These are phyloP conservation scores for Tolypocladium pustulatum DNA, from an alignment of 2,329 filamentous ascomycete species.

Conservation along the genomic window DNA sequence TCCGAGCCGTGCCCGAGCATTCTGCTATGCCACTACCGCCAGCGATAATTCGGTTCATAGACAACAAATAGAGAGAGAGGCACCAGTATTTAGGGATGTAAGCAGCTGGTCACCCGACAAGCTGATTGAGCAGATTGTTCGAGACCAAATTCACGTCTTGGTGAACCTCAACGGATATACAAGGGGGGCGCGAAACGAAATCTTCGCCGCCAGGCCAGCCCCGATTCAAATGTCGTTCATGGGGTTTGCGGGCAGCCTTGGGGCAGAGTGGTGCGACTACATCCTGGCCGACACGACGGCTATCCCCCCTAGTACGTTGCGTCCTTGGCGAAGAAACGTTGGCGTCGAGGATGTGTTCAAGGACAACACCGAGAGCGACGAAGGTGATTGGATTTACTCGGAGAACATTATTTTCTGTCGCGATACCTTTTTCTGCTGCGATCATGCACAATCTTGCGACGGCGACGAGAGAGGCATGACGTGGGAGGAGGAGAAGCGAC, in stretches of 20 bases:
- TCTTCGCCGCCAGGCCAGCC: slow-evolving; percentile 88
- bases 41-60: slow-evolving; percentile 86
- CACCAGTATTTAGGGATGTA: slow-evolving; percentile 82
- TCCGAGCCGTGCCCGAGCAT: slow-evolving; percentile 61
- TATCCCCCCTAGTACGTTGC: slow-evolving; percentile 70
- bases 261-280: slow-evolving; percentile 98
- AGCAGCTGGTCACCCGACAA: slow-evolving; percentile 78
- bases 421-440: slow-evolving; percentile 96
- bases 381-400: slow-evolving; percentile 83
- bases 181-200: slow-evolving; percentile 88
- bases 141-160: slow-evolving; percentile 85
- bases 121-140: slow-evolving; percentile 74
- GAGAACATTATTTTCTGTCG: slow-evolving; percentile 94
- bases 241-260: slow-evolving; percentile 93
- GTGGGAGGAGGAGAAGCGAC: slow-evolving; percentile 75
- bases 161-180: slow-evolving; percentile 99
- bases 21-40: slow-evolving; percentile 89
- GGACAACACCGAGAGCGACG: slow-evolving; percentile 56
- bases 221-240: slow-evolving; percentile 99
- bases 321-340: slow-evolving; percentile 67
- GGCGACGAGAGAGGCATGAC: slow-evolving; percentile 52
- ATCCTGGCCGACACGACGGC: slow-evolving; percentile 83
- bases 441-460: slow-evolving; percentile 86
- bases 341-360: slow-evolving; percentile 59
- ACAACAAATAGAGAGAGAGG: slow-evolving; percentile 84